phyloP scores from a whole-genome alignment of 164 flowering plant species.

The Umbellularia californica region DNA sequence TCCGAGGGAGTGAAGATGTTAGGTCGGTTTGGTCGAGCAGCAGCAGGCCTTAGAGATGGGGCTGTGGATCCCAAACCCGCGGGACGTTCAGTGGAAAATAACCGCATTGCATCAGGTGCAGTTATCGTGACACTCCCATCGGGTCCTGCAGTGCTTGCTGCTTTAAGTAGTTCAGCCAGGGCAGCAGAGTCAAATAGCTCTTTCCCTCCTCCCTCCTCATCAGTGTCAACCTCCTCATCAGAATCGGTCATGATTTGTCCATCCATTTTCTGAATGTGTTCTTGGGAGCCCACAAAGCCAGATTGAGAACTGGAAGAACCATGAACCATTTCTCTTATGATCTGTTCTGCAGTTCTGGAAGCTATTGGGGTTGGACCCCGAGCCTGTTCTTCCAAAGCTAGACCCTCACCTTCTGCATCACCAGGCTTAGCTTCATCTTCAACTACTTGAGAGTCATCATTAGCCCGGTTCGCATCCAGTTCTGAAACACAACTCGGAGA shows the following conservation, averaged over 20 bases:
- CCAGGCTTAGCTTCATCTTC: constrained; percentile 14
- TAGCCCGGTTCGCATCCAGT: constrained; percentile 13
- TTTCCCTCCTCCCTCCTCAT: constrained; percentile 72
- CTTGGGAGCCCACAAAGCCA: constrained; percentile 39
- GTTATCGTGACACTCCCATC: constrained; percentile 39
- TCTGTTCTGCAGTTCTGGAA: constrained; percentile 60
- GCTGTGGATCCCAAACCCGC: constrained; percentile 84
- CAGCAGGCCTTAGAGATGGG: constrained; percentile 49
- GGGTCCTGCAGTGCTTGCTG: constrained; percentile 32
- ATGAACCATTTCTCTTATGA: constrained; percentile 65
- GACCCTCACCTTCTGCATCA: constrained; percentile 35
- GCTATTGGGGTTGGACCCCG: constrained; percentile 50
- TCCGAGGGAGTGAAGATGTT: constrained; percentile 38
- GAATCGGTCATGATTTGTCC: constrained; percentile 85
- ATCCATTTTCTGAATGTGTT: constrained; percentile 46
- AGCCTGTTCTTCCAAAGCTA: constrained; percentile 46
- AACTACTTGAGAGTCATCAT: constrained; percentile 10
- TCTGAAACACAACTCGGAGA: constrained; percentile 2
- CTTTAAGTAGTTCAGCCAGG: constrained; percentile 86
- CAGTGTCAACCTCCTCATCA: constrained; percentile 84
- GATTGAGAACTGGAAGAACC: constrained; percentile 46
- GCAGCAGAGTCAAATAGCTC: constrained; percentile 88
- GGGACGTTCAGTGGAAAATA: constrained; percentile 87
- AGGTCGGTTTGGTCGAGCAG: constrained; percentile 50
- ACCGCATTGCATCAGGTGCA: constrained; percentile 59